Base-by-base conservation (phyloP, 495 filamentous ascomycete species). In the Lasiosphaeria hispida region DNA sequence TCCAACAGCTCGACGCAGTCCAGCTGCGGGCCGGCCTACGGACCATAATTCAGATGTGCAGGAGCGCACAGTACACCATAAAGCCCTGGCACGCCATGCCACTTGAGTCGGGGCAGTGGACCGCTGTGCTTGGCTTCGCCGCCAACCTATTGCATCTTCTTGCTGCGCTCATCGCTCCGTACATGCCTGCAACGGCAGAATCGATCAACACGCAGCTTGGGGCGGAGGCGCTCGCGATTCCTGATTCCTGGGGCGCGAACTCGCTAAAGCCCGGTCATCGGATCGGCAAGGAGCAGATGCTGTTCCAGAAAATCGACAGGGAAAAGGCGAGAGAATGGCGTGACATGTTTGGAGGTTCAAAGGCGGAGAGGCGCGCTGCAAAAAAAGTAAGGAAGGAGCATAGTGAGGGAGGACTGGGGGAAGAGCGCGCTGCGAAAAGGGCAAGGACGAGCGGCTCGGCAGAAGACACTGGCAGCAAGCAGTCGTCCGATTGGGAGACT, bases 311-410 rank as follows among this genome's bases (percentile, higher is more conserved):
- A 48, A 96, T 96, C 59, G 87, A 92, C 53, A 79, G 86, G 14
- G 87, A 87, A 75, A 93, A 91, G 75, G 87, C 86, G 14, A 79
- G 86, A 17, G 85, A 90, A 67, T 97, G 93, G 93, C 83, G 85
- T 50, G 83, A 85, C 39, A 75, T 77, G 63, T 97, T 87, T 68
- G 92, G 93, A 36, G 91, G 91, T 34, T 86, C 82, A 0, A 82
- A 89, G 66, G 86, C 83, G 23, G n/a, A n/a, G 4, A 63, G 62
- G 3, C 64, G 71, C 37, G 62, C 67, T 10, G 77, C 71, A 9
- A 80, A 89, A 68, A 88, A 80, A 62, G 63, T 56, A 54, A 65
- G 57, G 33, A 63, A 63, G 63, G 57, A 63, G 60, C 59, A 55
- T 7, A 52, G 48, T 13, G 60, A 58, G 45, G 64, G 54, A 61